A percentile compares a stretch with the other conserved stretches of the same genome.
Evolutionary conservation across 768 basidiomycete genomes (phyloP).

Genomic region (Phallus indusiatus): DNA sequence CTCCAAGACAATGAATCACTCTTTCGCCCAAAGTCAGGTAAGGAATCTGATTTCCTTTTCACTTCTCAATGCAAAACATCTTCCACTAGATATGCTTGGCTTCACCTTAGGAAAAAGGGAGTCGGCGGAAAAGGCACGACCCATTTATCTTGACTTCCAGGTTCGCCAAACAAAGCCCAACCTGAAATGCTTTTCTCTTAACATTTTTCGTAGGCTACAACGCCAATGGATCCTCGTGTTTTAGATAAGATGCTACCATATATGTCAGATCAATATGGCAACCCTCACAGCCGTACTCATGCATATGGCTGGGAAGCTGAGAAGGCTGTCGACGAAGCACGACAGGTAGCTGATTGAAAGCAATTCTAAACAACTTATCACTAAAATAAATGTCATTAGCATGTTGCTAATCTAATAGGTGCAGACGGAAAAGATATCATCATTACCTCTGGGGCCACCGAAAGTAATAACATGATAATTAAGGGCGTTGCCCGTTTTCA

Average conservation of each 20-base stretch:
- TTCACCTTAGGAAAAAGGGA: constrained; percentile 71
- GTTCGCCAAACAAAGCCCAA: constrained; percentile 30
- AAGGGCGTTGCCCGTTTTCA: constrained; percentile 96
- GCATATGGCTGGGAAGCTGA: constrained; percentile 99
- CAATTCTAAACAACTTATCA: neutral
- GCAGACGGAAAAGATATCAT: constrained; percentile 93
- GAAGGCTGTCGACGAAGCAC: constrained; percentile 83
- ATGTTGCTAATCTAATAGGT: constrained; percentile 87
- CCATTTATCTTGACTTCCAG: constrained; percentile 98
- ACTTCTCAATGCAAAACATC: neutral
- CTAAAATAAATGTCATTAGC: constrained; percentile 31
- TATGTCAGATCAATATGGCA: constrained; percentile 92
- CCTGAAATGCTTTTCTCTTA: neutral
- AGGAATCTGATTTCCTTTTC: constrained; percentile 8
- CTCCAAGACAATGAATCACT: constrained; percentile 42
- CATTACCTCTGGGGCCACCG: constrained; percentile 97
- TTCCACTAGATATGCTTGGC: constrained; percentile 70
- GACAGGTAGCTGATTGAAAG: constrained; percentile 46
- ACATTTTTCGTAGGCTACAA: constrained; percentile 63
- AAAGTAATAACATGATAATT: constrained; percentile 95
- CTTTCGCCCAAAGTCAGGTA: constrained; percentile 64
- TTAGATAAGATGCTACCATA: constrained; percentile 95
- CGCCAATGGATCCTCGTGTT: constrained; percentile 94
- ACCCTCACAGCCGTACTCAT: constrained; percentile 96
- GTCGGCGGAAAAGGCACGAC: constrained; percentile 54